Evolutionary conservation across 2,329 filamentous ascomycete species (phyloP).

Genomic region (Neonectria punicea): DNA sequence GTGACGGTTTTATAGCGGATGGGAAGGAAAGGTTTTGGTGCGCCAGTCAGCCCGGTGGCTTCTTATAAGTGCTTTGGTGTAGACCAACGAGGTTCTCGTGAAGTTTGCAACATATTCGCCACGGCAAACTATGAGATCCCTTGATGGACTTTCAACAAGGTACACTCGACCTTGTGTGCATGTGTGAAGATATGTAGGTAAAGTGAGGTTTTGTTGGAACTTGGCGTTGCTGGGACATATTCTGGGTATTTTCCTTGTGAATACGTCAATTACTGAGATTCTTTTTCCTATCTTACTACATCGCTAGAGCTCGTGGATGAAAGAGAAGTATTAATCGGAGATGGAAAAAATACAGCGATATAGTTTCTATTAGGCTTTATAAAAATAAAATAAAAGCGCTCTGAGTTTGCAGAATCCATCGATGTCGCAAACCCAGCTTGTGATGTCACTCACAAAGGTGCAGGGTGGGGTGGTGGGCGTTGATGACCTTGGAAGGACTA

Average conservation of each 20-base stretch:
- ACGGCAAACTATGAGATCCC: neutral
- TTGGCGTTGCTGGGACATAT: no score
- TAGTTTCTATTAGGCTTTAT: neutral
- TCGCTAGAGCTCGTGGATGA: neutral
- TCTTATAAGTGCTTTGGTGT: neutral
- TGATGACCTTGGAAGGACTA: slow-evolving; percentile 3
- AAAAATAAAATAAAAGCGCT: neutral
- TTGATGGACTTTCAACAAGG: no score
- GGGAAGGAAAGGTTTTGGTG: no score
- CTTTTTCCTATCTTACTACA: neutral
- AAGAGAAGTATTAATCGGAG: neutral
- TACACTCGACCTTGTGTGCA: neutral
- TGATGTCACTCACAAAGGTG: neutral
- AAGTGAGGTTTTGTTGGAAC: no score
- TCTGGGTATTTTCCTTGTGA: no score
- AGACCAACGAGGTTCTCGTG: neutral
- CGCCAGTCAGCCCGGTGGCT: neutral
- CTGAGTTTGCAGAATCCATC: neutral
- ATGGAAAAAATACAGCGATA: neutral
- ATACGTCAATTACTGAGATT: no score
- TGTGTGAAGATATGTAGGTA: neutral
- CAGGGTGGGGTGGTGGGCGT: neutral
- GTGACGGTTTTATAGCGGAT: neutral
- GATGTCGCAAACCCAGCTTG: neutral
- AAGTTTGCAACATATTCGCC: neutral